A percentile compares a stretch with the other conserved stretches of the same genome.
Evolutionary conservation across 768 basidiomycete genomes (phyloP).

Genomic region (Cytidiella melzeri): DNA sequence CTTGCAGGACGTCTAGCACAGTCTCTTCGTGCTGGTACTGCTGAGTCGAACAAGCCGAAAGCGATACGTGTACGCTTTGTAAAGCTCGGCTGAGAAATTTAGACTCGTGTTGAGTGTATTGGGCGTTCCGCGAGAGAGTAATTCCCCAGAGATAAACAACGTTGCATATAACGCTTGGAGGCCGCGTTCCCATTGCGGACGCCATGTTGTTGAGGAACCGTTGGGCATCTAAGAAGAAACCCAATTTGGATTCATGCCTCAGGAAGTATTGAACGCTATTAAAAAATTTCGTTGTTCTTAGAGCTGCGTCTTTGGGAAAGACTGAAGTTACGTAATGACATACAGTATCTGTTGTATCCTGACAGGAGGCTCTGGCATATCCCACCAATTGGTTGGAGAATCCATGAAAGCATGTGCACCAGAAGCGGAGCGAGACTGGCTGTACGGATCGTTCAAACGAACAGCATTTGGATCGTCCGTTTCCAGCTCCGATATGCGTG

Average conservation of each 20-base stretch:
- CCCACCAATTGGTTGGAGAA: slow-evolving; percentile 11
- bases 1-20: slow-evolving; percentile 10
- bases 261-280: slow-evolving; percentile 30
- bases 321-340: neutral
- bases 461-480: slow-evolving; percentile 52
- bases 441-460: slow-evolving; percentile 55
- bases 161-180: slow-evolving; percentile 10
- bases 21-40: slow-evolving; percentile 3
- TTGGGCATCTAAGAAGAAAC: slow-evolving; percentile 49
- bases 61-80: slow-evolving; percentile 53
- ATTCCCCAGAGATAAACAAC: slow-evolving; percentile 47
- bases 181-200: slow-evolving; percentile 1
- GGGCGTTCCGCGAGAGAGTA: slow-evolving; percentile 37
- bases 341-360: slow-evolving; percentile 7
- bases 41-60: slow-evolving; percentile 12
- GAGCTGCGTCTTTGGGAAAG: too few relatives aligned
- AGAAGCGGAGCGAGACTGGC: neutral
- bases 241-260: slow-evolving; percentile 48
- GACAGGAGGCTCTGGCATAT: slow-evolving; percentile 9
- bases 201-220: slow-evolving; percentile 31
- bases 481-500: slow-evolving; percentile 33
- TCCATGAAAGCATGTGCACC: neutral
- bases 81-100: slow-evolving; percentile 28
- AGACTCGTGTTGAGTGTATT: slow-evolving; percentile 28
- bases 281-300: too few relatives aligned